Conservation (phyloP, 1,284 basidiomycete genomes). For the Sanghuangporus baumii region DNA sequence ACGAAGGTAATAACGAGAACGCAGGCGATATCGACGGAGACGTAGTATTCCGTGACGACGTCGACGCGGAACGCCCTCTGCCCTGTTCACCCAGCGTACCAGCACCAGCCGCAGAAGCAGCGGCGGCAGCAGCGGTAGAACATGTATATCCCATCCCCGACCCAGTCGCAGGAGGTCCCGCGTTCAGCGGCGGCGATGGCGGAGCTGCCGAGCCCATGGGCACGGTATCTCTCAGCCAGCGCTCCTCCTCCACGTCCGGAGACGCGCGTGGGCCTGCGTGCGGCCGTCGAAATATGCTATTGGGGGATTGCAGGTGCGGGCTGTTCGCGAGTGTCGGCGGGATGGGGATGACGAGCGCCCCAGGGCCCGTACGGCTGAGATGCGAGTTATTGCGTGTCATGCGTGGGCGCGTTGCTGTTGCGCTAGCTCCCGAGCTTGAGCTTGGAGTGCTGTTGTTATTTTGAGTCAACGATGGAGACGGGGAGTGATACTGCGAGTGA, state of each 20-base stretch:
- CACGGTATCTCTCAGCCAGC: constrained; percentile 57
- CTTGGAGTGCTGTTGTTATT: neutral
- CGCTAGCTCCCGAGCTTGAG: neutral
- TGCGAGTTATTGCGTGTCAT: neutral
- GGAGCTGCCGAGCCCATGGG: constrained; percentile 26
- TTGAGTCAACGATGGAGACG: neutral
- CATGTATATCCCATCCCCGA: neutral
- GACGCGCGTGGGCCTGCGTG: constrained; percentile 24
- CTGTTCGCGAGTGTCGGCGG: constrained; percentile 52
- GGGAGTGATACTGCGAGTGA: neutral
- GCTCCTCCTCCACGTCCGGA: constrained; percentile 46
- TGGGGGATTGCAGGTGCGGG: constrained; percentile 43
- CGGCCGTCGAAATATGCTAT: constrained; percentile 41
- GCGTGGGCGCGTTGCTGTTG: neutral
- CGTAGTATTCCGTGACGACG: neutral
- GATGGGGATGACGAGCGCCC: constrained; percentile 33
- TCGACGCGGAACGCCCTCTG: neutral
- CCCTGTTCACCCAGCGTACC: neutral
- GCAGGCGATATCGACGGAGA: neutral
- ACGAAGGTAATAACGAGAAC: neutral
- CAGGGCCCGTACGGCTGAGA: neutral
- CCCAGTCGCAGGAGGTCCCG: neutral
- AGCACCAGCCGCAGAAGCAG: neutral
- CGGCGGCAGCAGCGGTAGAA: neutral
- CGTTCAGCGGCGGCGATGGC: neutral